phyloP scores from a whole-genome alignment of 2,329 filamentous ascomycete genomes.

The Paradendryphiella salina region DNA sequence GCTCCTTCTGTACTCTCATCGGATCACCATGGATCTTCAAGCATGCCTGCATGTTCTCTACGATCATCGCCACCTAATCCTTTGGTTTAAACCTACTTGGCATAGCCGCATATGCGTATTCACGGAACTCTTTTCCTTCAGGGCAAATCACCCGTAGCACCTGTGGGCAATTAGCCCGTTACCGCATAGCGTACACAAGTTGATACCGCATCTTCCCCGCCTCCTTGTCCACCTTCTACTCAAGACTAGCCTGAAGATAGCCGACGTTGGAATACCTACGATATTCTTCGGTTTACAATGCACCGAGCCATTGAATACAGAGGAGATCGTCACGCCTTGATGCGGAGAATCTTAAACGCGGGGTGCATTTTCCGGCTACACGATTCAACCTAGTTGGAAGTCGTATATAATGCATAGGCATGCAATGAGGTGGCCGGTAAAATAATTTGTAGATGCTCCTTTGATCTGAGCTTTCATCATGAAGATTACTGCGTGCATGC shows the following conservation, averaged over 20 bases:
- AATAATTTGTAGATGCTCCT: not conserved
- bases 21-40: no score
- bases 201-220: not conserved
- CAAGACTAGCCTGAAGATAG: not conserved
- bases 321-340: not conserved
- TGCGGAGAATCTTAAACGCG: conserved; percentile 2
- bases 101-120: not conserved
- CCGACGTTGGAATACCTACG: not conserved
- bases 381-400: not conserved
- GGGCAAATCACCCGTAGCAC: not conserved
- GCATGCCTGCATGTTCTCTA: not conserved
- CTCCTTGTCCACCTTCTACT: not conserved
- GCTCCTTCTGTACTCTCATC: no score
- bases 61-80: not conserved
- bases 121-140: not conserved
- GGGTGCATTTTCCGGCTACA: not conserved
- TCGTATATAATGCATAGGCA: not conserved
- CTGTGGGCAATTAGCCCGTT: not conserved
- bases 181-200: not conserved
- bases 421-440: not conserved
- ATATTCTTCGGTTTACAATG: not conserved
- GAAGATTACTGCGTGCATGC: not conserved
- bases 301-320: not conserved
- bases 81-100: not conserved
- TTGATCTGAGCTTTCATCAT: not conserved